Conservation (phyloP, 495 filamentous ascomycete genomes). For the Daldinia concentrica region DNA sequence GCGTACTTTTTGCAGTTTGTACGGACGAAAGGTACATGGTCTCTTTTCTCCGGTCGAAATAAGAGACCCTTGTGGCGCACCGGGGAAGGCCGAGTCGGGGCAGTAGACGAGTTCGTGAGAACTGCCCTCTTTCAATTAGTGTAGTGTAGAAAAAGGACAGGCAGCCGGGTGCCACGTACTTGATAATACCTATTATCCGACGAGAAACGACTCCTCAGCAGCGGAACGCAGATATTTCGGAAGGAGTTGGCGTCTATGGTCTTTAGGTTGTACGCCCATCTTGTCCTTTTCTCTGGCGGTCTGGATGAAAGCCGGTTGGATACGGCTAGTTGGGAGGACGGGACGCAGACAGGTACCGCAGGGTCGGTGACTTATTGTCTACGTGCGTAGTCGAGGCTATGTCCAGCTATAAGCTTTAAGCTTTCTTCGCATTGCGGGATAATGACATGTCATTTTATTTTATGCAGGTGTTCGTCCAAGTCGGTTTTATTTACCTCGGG, state of each 20-base stretch:
- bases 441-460: slow-evolving; percentile 23
- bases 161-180: neutral
- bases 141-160: slow-evolving; percentile 4
- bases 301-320: slow-evolving; percentile 15
- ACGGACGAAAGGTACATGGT: neutral
- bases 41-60: neutral
- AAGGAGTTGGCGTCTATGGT: slow-evolving; percentile 4
- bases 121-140: neutral
- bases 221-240: neutral
- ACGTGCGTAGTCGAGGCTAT: neutral
- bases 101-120: slow-evolving; percentile 5
- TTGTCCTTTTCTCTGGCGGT: neutral
- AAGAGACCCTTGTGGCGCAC: neutral
- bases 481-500: slow-evolving; percentile 1
- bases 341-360: slow-evolving; percentile 1
- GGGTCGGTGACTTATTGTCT: neutral
- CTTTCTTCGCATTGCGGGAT: neutral
- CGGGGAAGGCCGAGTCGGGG: neutral
- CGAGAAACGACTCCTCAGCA: neutral
- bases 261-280: neutral
- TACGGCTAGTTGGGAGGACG: neutral
- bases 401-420: neutral
- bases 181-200: slow-evolving; percentile 3
- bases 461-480: slow-evolving; percentile 12
- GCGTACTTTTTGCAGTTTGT: neutral